Evolutionary conservation across 768 basidiomycete species (phyloP), one percentile per base, ranked within the genome.

Genomic region (Pleurotus ostreatus): DNA sequence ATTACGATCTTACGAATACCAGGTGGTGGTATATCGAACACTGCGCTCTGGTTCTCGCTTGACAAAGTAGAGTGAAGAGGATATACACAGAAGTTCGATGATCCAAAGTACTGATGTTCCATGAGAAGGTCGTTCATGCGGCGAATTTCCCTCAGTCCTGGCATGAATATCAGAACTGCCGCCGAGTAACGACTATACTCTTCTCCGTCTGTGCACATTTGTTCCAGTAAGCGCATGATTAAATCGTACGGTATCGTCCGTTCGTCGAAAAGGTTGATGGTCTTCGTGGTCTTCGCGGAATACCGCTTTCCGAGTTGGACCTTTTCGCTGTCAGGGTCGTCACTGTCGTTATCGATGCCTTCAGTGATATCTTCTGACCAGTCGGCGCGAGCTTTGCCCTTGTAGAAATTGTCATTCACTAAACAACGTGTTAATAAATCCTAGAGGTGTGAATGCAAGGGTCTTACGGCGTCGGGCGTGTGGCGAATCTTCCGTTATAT

Each of bases 1-100:
- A 99, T 86, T 48, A 99, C 97, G 61, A 99, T 95, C 73, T 99
- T 99, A 49, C 91, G 80, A 4, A 89, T 70, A 25, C 91, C 92
- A 0, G 66, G 64, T 0, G 92, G 89, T 39, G 92, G 95, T 1
- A 91, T 70, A 53, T 97, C 91, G 66, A 98, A 98, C 0, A 96
- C 95, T 15, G 88, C 88, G 40, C 82, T 80, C 68, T 99, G 96
- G 59, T 87, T 86, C 59, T 98, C 95, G 62, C 83, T 94, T 15
- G 94, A 93, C 49, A 98, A 84, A 1, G 86, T 93, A 0, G 96
- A 98, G 71, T 99, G 96, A 9, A 99, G 73, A 2, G 92, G 92
- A 66, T 88, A 88, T 38, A 98, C 73, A 57, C 78, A 80, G 73
- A 95, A 98, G 20, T 70, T 71, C 1, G 79, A 71, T 6, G 75